Evolutionary conservation across 179 eudicot genomes (phyloP).

Genomic region (Silene vulgaris): DNA sequence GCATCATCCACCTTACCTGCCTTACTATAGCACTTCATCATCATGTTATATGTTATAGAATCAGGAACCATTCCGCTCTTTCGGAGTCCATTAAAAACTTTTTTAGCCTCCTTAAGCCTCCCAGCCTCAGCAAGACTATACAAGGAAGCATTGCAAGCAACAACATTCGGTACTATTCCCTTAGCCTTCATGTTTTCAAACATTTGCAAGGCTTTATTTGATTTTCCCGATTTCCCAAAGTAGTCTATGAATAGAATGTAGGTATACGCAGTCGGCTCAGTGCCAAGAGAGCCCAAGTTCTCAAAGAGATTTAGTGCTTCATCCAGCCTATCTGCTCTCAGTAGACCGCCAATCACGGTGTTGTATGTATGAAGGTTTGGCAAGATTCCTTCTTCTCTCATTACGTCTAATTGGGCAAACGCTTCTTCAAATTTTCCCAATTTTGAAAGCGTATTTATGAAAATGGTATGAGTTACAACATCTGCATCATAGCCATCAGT

Average conservation of each 20-base stretch:
- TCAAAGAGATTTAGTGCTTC: slow-evolving; percentile 62
- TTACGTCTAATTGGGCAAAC: slow-evolving; percentile 48
- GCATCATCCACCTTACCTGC: slow-evolving; percentile 81
- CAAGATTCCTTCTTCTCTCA: slow-evolving; percentile 49
- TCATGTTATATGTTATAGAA: slow-evolving; percentile 83
- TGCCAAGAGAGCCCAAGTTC: slow-evolving; percentile 45
- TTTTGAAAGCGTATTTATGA: slow-evolving; percentile 66
- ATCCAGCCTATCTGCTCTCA: slow-evolving; percentile 55
- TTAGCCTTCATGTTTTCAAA: slow-evolving; percentile 70
- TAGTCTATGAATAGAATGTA: slow-evolving; percentile 80
- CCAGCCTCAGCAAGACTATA: slow-evolving; percentile 75
- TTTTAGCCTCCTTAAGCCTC: slow-evolving; percentile 67
- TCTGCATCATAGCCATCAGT: slow-evolving; percentile 71
- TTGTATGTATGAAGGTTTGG: slow-evolving; percentile 93
- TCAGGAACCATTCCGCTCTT: slow-evolving; percentile 73
- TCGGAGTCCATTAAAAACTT: slow-evolving; percentile 55
- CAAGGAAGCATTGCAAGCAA: slow-evolving; percentile 81
- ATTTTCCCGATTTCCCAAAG: slow-evolving; percentile 68
- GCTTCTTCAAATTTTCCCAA: slow-evolving; percentile 67
- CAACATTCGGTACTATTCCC: slow-evolving; percentile 67
- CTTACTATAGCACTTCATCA: slow-evolving; percentile 86
- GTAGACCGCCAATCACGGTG: slow-evolving; percentile 66
- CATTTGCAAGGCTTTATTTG: slow-evolving; percentile 62
- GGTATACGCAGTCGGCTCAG: slow-evolving; percentile 61
- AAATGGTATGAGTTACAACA: slow-evolving; percentile 75